A percentile compares a stretch with the other conserved stretches of the same genome.
These are phyloP conservation scores for Dothideomycetidae sp. DNA, from an alignment of 2,329 filamentous ascomycete species.

Conservation along the genomic window DNA sequence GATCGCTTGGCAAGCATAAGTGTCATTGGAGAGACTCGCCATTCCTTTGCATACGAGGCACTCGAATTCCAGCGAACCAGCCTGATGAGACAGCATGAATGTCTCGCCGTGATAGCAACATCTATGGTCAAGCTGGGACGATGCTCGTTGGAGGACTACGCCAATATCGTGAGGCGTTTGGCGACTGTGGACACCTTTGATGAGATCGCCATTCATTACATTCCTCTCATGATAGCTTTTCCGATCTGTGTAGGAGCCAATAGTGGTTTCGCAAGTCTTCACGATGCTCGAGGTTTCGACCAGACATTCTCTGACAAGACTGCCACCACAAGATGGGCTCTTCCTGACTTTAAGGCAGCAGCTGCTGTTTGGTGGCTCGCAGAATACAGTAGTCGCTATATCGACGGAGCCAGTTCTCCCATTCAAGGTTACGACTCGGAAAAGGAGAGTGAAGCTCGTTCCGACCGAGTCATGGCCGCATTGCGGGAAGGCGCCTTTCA, in stretches of 20 bases:
- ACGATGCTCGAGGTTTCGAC: constrained; percentile 58
- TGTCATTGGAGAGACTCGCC: constrained; percentile 53
- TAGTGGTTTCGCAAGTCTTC: constrained; percentile 53
- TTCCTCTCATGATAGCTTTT: constrained; percentile 64
- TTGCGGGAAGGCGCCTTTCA: constrained; percentile 70
- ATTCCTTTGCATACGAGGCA: constrained; percentile 56
- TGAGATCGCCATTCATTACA: constrained; percentile 58
- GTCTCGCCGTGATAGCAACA: constrained; percentile 64
- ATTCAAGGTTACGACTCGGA: constrained; percentile 49
- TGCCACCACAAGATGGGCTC: constrained; percentile 55
- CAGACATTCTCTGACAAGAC: constrained; percentile 49
- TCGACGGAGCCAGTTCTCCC: constrained; percentile 50
- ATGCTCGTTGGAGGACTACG: constrained; percentile 57
- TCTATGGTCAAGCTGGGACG: constrained; percentile 65
- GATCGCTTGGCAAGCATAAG: constrained; percentile 64
- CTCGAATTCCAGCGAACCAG: constrained; percentile 69
- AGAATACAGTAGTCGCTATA: constrained; percentile 82
- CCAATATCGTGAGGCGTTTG: constrained; percentile 52
- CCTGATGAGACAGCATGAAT: constrained; percentile 78
- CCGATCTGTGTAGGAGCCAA: constrained; percentile 67
- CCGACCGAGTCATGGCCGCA: constrained; percentile 51
- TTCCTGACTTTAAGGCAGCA: constrained; percentile 65
- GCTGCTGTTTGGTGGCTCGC: constrained; percentile 76
- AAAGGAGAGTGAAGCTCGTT: constrained; percentile 53
- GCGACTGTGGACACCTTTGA: constrained; percentile 67